Evolutionary conservation across 495 filamentous ascomycete species (phyloP).

Genomic region (Tuber brumale): DNA sequence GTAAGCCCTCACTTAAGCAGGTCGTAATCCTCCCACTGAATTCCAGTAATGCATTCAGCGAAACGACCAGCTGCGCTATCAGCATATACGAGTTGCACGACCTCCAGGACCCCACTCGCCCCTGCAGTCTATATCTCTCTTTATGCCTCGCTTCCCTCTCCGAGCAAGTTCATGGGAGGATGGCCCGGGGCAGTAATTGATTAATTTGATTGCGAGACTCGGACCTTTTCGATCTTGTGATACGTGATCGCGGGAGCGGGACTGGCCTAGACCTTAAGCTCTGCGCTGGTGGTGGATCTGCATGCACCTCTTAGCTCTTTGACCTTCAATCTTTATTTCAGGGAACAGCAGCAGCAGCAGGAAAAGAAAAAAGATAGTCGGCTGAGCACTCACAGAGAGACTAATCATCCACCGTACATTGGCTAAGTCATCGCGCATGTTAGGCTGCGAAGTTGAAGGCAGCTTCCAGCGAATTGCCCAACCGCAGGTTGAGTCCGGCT

Average conservation of each 20-base stretch:
- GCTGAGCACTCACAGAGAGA: constrained; percentile 1
- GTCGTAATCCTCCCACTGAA: background rate
- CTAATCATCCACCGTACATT: background rate
- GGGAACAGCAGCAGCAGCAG: background rate
- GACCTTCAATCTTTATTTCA: background rate
- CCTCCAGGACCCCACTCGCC: background rate
- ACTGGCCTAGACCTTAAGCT: background rate
- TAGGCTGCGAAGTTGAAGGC: background rate
- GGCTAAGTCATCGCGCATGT: background rate
- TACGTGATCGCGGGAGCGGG: constrained; percentile 3
- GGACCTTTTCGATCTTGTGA: constrained; percentile 3
- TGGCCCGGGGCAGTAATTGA: background rate
- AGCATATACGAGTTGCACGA: background rate
- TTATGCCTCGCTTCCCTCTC: background rate
- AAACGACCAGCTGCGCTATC: background rate
- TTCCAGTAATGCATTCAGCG: background rate
- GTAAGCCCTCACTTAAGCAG: background rate
- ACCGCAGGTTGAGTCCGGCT: background rate
- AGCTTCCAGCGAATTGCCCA: background rate
- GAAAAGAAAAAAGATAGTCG: background rate
- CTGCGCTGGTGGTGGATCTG: constrained; percentile 4
- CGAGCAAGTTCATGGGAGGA: background rate
- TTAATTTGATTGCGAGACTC: background rate
- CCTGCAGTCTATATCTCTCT: background rate
- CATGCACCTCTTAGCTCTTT: constrained; percentile 1